phyloP scores from a whole-genome alignment of 2,329 filamentous ascomycete genomes.

The Trichoderma koningiopsis region DNA sequence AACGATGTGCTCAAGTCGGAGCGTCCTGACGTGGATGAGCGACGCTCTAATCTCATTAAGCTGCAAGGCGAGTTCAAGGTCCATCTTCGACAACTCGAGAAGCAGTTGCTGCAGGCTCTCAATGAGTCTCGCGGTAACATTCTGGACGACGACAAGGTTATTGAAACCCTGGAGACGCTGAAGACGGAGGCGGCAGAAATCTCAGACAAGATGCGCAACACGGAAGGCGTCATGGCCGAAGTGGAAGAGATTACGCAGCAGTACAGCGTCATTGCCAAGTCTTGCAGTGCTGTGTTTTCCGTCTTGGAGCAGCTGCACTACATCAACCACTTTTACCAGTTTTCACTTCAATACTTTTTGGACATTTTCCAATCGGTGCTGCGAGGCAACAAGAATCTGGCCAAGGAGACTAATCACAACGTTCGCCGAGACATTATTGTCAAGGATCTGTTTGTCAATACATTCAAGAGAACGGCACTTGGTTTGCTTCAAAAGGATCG shows the following conservation, averaged over 20 bases:
- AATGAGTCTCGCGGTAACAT: constrained; percentile 98
- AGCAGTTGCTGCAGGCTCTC: constrained; percentile 87
- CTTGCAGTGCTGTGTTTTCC: constrained; percentile 96
- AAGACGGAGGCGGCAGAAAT: constrained; percentile 98
- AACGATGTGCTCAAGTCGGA: constrained; percentile 98
- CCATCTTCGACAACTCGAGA: constrained; percentile 94
- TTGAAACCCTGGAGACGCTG: constrained; percentile 93
- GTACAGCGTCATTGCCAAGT: constrained; percentile 89
- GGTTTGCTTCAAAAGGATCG: constrained; percentile 92
- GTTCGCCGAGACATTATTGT: constrained; percentile 86
- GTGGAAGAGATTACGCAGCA: constrained; percentile 94
- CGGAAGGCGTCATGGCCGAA: constrained; percentile 96
- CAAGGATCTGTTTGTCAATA: constrained; percentile 84
- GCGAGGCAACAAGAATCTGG: constrained; percentile 73
- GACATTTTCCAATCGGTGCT: constrained; percentile 96
- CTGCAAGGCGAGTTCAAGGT: constrained; percentile 98
- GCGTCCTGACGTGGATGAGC: constrained; percentile 93
- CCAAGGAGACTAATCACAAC: constrained; percentile 72
- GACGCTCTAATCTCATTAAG: constrained; percentile 96
- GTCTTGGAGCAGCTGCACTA: constrained; percentile 96
- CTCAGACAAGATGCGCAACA: constrained; percentile 92
- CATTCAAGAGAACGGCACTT: constrained; percentile 91
- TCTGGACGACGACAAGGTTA: constrained; percentile 96
- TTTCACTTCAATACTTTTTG: constrained; percentile 96
- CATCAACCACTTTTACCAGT: constrained; percentile 99